Percentiles rank a stretch among this genome's conserved stretches.
These are phyloP conservation scores for Panicum hallii DNA, from an alignment of 202 grass and related monocot species.

Conservation along the genomic window DNA sequence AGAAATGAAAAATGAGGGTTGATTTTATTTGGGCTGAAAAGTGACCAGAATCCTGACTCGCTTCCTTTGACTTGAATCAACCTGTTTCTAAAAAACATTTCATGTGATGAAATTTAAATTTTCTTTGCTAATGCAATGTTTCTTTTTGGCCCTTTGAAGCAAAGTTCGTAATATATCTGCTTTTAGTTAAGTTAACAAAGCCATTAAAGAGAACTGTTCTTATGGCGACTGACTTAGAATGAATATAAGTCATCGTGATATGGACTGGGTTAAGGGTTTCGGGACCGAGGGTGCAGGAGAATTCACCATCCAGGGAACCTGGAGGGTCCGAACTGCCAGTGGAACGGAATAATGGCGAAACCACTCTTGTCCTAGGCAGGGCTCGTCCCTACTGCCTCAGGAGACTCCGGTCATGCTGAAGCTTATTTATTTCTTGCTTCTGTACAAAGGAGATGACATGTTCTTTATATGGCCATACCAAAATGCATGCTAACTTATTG, in stretches of 20 bases:
- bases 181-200: conserved; percentile 25
- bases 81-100: conserved; percentile 16
- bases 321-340: background rate
- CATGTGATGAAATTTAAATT: conserved; percentile 10
- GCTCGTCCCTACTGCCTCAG: no score
- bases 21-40: conserved; percentile 4
- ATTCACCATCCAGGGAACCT: background rate
- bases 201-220: conserved; percentile 10
- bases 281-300: background rate
- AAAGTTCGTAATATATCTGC: conserved; percentile 23
- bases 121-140: background rate
- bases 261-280: background rate
- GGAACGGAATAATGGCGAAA: background rate
- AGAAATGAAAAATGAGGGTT: background rate
- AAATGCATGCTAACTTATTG: background rate
- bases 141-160: background rate
- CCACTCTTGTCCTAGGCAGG: background rate
- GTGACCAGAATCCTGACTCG: background rate
- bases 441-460: background rate
- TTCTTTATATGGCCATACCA: background rate
- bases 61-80: conserved; percentile 23
- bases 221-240: conserved; percentile 5
- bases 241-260: background rate
- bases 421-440: background rate
- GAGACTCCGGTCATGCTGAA: background rate